Evolutionary conservation across 2,329 filamentous ascomycete genomes (phyloP).

Genomic region (Nothomitra cinnamomea): DNA sequence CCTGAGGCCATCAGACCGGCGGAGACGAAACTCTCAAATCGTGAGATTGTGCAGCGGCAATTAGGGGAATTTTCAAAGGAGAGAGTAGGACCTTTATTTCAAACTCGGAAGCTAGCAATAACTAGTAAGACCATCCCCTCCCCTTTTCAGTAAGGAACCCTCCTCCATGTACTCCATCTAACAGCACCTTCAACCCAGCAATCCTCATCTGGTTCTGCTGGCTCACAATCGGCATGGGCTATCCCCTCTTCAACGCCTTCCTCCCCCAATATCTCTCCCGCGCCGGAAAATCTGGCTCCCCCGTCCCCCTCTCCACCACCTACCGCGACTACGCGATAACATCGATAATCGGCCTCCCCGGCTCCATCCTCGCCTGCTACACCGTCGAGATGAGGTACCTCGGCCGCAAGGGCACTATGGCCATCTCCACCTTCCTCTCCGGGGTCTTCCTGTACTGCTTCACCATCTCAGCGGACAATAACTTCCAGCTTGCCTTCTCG

Average conservation of each 20-base stretch:
- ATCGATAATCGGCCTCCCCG: slow-evolving; percentile 58
- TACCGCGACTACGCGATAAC: slow-evolving; percentile 78
- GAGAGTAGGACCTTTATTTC: slow-evolving; percentile 47
- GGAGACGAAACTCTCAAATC: slow-evolving; percentile 23
- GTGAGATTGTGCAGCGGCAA: slow-evolving; percentile 38
- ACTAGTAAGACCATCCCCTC: slow-evolving; percentile 27
- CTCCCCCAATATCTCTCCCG: slow-evolving; percentile 69
- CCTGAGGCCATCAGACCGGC: slow-evolving; percentile 23
- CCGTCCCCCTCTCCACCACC: slow-evolving; percentile 25
- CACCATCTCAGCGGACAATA: slow-evolving; percentile 36
- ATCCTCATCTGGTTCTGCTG: slow-evolving; percentile 58
- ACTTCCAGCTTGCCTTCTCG: slow-evolving; percentile 45
- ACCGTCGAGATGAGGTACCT: slow-evolving; percentile 49
- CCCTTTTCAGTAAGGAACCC: too few species aligned
- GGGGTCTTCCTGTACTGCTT: slow-evolving; percentile 54
- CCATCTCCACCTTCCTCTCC: slow-evolving; percentile 47
- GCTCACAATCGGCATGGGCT: slow-evolving; percentile 71
- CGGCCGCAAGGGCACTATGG: slow-evolving; percentile 57
- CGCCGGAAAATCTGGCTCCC: slow-evolving; percentile 24
- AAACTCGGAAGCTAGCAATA: slow-evolving; percentile 27
- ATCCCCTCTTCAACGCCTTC: slow-evolving; percentile 79
- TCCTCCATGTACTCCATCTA: too few species aligned
- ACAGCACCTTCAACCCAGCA: too few species aligned
- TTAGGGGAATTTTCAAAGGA: slow-evolving; percentile 49
- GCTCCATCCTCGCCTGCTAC: slow-evolving; percentile 56